These are phyloP conservation scores for Albizia julibrissin DNA, from an alignment of 306 rosid genomes.

Conservation along the genomic window DNA sequence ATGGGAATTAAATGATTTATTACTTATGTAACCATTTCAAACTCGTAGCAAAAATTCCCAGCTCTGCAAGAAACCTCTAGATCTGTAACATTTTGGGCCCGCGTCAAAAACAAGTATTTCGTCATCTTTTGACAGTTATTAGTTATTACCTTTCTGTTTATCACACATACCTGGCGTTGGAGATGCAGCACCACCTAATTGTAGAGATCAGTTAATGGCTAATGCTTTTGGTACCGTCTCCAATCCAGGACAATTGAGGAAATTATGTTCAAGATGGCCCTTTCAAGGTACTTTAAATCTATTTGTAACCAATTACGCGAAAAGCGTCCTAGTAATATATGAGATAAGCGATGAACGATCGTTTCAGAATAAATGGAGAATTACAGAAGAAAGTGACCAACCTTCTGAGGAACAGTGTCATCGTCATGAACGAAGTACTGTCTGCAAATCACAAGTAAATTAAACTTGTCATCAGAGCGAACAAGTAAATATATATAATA, in stretches of 20 bases:
- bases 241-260: conserved; percentile 9
- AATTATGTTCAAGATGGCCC: conserved; percentile 24
- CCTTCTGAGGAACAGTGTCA: conserved; percentile 82
- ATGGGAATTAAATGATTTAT: not conserved
- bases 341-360: not conserved
- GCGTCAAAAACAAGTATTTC: not conserved
- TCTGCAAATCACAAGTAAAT: conserved; percentile 49
- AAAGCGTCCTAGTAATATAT: not conserved
- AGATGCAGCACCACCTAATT: conserved; percentile 27
- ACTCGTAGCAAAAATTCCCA: not conserved
- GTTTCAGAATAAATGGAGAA: conserved; percentile 10
- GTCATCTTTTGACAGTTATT: not conserved
- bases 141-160: conserved; percentile 8
- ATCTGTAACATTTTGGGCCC: not conserved
- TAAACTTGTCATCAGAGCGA: not conserved
- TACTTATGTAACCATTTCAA: not conserved
- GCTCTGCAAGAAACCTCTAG: not conserved
- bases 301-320: conserved; percentile 13
- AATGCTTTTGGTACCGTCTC: conserved; percentile 26
- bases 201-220: conserved; percentile 18
- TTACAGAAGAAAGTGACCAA: conserved; percentile 24
- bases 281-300: conserved; percentile 8
- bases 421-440: conserved; percentile 89
- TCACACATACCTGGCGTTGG: conserved; percentile 26
- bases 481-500: not conserved